Evolutionary conservation across 441 rosid species (phyloP).

Genomic region (Pelargonium myrrhifolium): DNA sequence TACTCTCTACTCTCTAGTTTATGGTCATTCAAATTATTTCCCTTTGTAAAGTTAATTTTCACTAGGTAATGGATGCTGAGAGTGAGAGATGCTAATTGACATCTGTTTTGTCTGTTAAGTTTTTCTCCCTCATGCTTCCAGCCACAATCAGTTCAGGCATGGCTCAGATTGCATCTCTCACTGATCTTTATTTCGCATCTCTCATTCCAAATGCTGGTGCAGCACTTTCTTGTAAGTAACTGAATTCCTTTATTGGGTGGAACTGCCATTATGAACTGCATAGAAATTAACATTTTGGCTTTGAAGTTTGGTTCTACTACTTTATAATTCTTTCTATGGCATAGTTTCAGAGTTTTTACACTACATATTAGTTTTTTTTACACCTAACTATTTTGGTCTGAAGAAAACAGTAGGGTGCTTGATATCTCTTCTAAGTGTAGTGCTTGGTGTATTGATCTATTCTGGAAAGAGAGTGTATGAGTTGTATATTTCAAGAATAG

Average conservation of each 20-base stretch:
- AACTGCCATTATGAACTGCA: background rate
- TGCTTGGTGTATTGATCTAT: too few relatives aligned
- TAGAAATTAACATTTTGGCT: background rate
- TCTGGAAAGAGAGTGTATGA: too few relatives aligned
- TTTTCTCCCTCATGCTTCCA: slow-evolving; percentile 6
- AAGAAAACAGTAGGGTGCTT: background rate
- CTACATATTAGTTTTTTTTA: background rate
- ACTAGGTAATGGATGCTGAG: background rate
- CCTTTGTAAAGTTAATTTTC: background rate
- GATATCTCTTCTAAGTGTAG: background rate
- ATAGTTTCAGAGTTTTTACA: background rate
- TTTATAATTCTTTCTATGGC: background rate
- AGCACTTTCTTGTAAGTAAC: slow-evolving; percentile 3
- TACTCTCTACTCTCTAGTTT: too few relatives aligned
- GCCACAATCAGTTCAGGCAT: slow-evolving; percentile 9
- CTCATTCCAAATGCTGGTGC: background rate
- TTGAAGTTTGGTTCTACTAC: background rate
- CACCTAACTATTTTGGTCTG: background rate
- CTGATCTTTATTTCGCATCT: slow-evolving; percentile 9
- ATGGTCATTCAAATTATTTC: background rate
- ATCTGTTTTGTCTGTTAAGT: background rate
- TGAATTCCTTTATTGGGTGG: background rate
- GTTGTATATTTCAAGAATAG: too few relatives aligned
- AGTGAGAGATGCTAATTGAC: background rate
- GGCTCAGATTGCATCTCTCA: slow-evolving; percentile 6